A percentile compares a stretch with the other conserved stretches of the same genome.
phyloP scores from a whole-genome alignment of 73 alveolate genomes.

The Loxodes magnus region DNA sequence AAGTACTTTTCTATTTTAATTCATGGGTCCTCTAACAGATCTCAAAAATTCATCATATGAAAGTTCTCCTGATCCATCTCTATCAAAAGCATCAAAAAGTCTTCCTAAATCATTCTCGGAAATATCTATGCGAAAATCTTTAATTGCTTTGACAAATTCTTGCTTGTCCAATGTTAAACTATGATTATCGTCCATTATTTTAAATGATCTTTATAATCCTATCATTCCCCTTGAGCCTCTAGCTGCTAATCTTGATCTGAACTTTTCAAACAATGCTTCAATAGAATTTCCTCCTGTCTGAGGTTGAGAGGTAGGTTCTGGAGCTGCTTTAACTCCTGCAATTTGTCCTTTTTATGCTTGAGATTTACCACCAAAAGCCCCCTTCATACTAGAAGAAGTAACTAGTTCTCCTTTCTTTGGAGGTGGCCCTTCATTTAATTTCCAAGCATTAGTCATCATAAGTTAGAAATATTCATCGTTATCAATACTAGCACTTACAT shows the following conservation, averaged over 20 bases:
- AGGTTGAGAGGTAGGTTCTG: no score
- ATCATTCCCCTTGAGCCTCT: conserved; percentile 37
- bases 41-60: conserved; percentile 33
- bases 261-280: conserved; percentile 15
- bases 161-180: conserved; percentile 12
- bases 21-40: conserved; percentile 38
- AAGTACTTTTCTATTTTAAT: conserved; percentile 31
- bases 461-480: conserved; percentile 87
- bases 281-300: no score
- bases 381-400: no score
- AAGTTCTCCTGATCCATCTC: no score
- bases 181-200: conserved; percentile 28
- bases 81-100: conserved; percentile 35
- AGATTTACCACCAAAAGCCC: no score
- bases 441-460: conserved; percentile 88
- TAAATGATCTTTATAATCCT: conserved; percentile 23
- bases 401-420: no score
- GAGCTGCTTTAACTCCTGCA: no score
- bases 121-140: conserved; percentile 20
- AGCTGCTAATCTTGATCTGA: conserved; percentile 32
- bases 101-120: conserved; percentile 23
- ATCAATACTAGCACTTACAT: conserved; percentile 76
- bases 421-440: conserved; percentile 17
- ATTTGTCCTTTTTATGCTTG: no score
- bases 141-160: conserved; percentile 24